Evolutionary conservation across 768 basidiomycete species (phyloP).

Genomic region (Phlebiopsis gigantea): DNA sequence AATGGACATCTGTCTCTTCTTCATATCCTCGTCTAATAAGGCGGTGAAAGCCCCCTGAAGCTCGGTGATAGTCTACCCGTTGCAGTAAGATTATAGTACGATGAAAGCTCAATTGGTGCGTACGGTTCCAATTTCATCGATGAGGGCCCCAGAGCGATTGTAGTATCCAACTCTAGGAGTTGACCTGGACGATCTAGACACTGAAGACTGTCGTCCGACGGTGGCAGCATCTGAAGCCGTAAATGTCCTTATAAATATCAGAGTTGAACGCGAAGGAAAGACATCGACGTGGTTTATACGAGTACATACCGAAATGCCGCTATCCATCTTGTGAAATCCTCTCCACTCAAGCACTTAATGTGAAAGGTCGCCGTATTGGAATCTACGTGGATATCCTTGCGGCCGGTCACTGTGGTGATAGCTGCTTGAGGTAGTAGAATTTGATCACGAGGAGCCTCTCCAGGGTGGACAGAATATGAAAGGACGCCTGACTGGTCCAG

Average conservation of each 20-base stretch:
- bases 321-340: conserved; percentile 77
- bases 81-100: background rate
- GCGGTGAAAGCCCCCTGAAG: conserved; percentile 49
- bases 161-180: conserved; percentile 40
- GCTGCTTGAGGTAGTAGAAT: conserved; percentile 60
- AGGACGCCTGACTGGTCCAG: conserved; percentile 65
- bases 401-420: conserved; percentile 68
- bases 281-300: background rate
- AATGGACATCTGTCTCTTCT: conserved; percentile 30
- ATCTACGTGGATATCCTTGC: conserved; percentile 79
- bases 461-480: conserved; percentile 69
- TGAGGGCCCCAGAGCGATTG: conserved; percentile 43
- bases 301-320: conserved; percentile 54
- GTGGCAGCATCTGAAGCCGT: conserved; percentile 42
- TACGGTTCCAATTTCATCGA: conserved; percentile 67
- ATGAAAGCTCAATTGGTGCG: conserved; percentile 19
- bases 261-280: conserved; percentile 1
- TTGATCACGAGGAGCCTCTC: conserved; percentile 66
- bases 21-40: conserved; percentile 34
- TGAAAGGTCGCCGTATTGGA: conserved; percentile 75
- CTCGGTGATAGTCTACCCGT: conserved; percentile 47
- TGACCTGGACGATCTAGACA: conserved; percentile 29
- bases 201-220: conserved; percentile 30
- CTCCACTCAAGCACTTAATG: conserved; percentile 65
- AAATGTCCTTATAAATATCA: conserved; percentile 47